Percentiles rank a stretch among this genome's conserved stretches.
These are phyloP conservation scores for Filobasidium uniguttulatum DNA, from an alignment of 1,284 basidiomycete genomes.

Conservation along the genomic window DNA sequence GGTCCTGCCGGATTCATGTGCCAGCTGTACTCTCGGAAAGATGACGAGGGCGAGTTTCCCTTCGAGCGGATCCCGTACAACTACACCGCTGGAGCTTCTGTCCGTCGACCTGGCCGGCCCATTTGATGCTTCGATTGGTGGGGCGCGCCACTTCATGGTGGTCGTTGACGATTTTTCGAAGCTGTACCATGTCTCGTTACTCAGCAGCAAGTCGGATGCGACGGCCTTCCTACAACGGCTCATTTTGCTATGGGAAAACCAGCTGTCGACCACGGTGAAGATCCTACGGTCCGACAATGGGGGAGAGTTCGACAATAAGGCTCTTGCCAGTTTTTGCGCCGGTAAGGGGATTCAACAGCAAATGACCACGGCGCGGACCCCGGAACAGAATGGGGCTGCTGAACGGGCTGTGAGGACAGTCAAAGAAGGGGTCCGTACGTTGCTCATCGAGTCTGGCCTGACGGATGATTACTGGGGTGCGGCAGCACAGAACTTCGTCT, in stretches of 20 bases:
- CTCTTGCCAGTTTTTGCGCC: neutral
- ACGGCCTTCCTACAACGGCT: constrained; percentile 2
- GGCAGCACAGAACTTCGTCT: neutral
- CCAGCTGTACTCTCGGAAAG: neutral
- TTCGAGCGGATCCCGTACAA: neutral
- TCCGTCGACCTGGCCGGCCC: neutral
- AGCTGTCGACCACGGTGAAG: constrained; percentile 1
- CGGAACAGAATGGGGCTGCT: neutral
- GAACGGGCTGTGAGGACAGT: neutral
- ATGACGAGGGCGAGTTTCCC: neutral
- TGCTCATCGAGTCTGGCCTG: neutral
- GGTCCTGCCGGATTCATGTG: neutral
- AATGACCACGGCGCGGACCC: constrained; percentile 13
- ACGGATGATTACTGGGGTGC: neutral
- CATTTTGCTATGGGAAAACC: constrained; percentile 13
- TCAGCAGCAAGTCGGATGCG: constrained; percentile 6
- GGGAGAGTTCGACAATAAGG: neutral
- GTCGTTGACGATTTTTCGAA: constrained; percentile 15
- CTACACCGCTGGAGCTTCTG: neutral
- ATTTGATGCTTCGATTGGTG: neutral
- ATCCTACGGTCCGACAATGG: neutral
- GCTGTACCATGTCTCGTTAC: constrained; percentile 5
- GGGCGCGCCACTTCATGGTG: constrained; percentile 10
- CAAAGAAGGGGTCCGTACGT: neutral
- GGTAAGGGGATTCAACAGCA: constrained; percentile 2